phyloP scores from a whole-genome alignment of 2,329 filamentous ascomycete genomes.

The Apiospora marii region DNA sequence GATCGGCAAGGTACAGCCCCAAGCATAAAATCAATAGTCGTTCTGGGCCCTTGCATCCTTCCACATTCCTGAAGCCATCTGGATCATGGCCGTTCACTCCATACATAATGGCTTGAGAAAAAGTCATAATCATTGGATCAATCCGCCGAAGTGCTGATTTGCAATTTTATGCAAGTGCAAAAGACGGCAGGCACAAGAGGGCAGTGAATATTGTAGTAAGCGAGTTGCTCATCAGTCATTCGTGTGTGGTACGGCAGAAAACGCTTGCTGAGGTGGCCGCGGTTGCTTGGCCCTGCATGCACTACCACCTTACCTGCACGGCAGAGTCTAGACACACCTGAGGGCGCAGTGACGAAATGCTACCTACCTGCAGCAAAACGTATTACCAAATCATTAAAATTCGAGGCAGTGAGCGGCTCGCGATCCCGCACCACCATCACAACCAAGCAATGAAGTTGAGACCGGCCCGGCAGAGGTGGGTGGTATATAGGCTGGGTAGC shows the following conservation, averaged over 20 bases:
- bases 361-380: conserved; percentile 9
- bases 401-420: not conserved
- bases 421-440: not conserved
- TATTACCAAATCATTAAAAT: not conserved
- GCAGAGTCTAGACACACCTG: conserved; percentile 10
- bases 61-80: conserved; percentile 5
- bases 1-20: not conserved
- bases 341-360: conserved; percentile 7
- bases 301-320: not conserved
- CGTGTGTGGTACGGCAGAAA: not conserved
- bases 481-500: not conserved
- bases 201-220: not conserved
- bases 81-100: not conserved
- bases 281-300: conserved; percentile 17
- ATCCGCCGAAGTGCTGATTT: not conserved
- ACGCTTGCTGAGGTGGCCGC: not conserved
- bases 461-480: conserved; percentile 4
- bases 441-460: not conserved
- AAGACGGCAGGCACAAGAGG: not conserved
- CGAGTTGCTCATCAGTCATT: not conserved
- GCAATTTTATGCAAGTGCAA: not conserved
- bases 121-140: not conserved
- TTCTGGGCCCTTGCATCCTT: not conserved
- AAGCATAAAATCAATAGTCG: conserved; percentile 4
- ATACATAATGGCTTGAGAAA: not conserved